Evolutionary conservation across 164 flowering plant species (phyloP).

Genomic region (Kalanchoe fedtschenkoi): DNA sequence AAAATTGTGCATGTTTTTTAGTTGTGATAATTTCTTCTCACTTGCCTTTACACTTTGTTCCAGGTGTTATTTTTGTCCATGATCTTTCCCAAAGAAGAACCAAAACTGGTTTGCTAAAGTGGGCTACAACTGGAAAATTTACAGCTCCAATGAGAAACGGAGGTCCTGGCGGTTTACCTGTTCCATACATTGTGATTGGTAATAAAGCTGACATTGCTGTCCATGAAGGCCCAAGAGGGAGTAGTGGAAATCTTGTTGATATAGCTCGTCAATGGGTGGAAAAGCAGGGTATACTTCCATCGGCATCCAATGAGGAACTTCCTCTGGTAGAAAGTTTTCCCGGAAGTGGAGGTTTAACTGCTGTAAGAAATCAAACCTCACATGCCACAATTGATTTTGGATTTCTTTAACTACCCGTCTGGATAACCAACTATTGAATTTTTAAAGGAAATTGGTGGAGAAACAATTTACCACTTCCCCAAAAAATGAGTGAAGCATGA

Average conservation of each 20-base stretch:
- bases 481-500: too few relatives aligned
- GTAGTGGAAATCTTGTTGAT: conserved; percentile 96
- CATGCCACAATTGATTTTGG: not conserved
- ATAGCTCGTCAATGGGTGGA: conserved; percentile 96
- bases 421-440: not conserved
- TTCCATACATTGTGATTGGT: conserved; percentile 82
- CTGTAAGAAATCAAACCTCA: conserved; percentile 37
- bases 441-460: not conserved
- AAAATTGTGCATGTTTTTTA: not conserved
- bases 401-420: not conserved
- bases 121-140: conserved; percentile 87
- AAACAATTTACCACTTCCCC: too few relatives aligned
- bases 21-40: not conserved
- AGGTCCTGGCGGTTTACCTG: conserved; percentile 96
- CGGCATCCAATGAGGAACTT: conserved; percentile 61
- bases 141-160: conserved; percentile 81
- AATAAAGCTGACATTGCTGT: conserved; percentile 89
- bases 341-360: conserved; percentile 53
- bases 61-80: conserved; percentile 93
- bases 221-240: conserved; percentile 64
- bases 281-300: conserved; percentile 89
- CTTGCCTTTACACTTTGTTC: conserved; percentile 7
- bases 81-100: conserved; percentile 88
- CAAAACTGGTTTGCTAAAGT: conserved; percentile 77
- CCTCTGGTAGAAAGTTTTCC: conserved; percentile 85